A percentile compares a stretch with the other conserved stretches of the same genome.
Conservation (phyloP, 2,329 filamentous ascomycete genomes). For the Septoria linicola region DNA sequence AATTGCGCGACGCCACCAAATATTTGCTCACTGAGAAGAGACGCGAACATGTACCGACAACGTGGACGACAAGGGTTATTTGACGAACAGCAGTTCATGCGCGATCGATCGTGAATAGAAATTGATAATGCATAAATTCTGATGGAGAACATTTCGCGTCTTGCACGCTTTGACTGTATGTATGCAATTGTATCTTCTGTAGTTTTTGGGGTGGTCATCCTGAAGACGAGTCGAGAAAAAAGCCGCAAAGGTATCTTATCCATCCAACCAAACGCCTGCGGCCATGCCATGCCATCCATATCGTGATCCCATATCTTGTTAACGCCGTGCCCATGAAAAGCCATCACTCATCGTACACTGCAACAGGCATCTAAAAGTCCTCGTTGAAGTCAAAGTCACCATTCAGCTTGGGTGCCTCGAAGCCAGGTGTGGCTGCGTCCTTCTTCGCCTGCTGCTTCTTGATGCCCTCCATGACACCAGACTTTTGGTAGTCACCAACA, state of each 20-base stretch:
- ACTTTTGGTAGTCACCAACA: constrained; percentile 99
- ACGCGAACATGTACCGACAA: not conserved
- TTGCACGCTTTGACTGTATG: constrained; percentile 10
- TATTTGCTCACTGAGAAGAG: no score
- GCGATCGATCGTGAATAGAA: not conserved
- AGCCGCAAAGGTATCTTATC: constrained; percentile 9
- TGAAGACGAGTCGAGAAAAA: constrained; percentile 7
- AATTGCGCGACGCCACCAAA: constrained; percentile 8
- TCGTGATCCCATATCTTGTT: constrained; percentile 6
- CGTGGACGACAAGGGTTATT: constrained; percentile 1
- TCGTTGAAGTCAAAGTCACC: constrained; percentile 93
- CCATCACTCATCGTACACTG: constrained; percentile 7
- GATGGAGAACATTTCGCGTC: not conserved
- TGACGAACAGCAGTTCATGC: constrained; percentile 5
- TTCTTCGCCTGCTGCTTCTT: constrained; percentile 49
- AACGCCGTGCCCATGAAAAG: constrained; percentile 23
- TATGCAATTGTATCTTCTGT: constrained; percentile 9
- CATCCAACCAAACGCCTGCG: constrained; percentile 14
- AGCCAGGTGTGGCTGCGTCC: constrained; percentile 32
- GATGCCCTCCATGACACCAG: constrained; percentile 92
- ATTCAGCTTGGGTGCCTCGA: constrained; percentile 50
- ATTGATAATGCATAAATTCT: not conserved
- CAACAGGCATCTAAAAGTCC: constrained; percentile 71
- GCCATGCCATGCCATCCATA: constrained; percentile 15
- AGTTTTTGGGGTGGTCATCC: constrained; percentile 1